Evolutionary conservation across 805 yeast genomes (phyloP).

Genomic region (Yamadazyma phyllophila): DNA sequence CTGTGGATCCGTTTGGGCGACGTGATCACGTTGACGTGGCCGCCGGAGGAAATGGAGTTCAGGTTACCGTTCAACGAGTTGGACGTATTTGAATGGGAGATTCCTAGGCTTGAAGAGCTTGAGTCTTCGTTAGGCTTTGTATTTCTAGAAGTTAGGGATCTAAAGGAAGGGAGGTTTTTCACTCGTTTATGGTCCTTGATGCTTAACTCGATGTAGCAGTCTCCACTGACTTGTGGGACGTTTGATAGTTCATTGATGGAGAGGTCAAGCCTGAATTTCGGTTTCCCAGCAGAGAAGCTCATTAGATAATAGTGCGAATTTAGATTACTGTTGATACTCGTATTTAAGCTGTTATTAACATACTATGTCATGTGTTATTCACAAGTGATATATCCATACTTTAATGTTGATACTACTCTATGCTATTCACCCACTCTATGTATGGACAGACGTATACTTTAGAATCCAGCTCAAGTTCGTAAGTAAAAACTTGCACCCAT

Average conservation of each 20-base stretch:
- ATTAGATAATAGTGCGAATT: not conserved
- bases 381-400: too few relatives aligned
- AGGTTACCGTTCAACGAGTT: not conserved
- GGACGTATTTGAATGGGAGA: not conserved
- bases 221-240: constrained; percentile 76
- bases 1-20: constrained; percentile 32
- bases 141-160: constrained; percentile 15
- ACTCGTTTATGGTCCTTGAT: constrained; percentile 47
- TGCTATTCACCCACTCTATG: constrained; percentile 9
- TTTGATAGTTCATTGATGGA: constrained; percentile 71
- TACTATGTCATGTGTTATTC: too few relatives aligned
- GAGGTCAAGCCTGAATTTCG: constrained; percentile 61
- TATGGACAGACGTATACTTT: constrained; percentile 58
- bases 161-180: constrained; percentile 10
- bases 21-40: constrained; percentile 28
- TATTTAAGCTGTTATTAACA: too few relatives aligned
- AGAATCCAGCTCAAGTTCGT: constrained; percentile 81
- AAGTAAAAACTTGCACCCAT: constrained; percentile 77
- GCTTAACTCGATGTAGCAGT: constrained; percentile 62
- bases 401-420: too few relatives aligned
- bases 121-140: not conserved
- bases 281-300: constrained; percentile 26
- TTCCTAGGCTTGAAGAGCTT: not conserved
- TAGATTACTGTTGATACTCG: too few relatives aligned
- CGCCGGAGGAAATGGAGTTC: constrained; percentile 13